Evolutionary conservation across 345 rosid species (phyloP), one percentile per base, ranked within the genome.

Genomic region (Gossypium stocksii): DNA sequence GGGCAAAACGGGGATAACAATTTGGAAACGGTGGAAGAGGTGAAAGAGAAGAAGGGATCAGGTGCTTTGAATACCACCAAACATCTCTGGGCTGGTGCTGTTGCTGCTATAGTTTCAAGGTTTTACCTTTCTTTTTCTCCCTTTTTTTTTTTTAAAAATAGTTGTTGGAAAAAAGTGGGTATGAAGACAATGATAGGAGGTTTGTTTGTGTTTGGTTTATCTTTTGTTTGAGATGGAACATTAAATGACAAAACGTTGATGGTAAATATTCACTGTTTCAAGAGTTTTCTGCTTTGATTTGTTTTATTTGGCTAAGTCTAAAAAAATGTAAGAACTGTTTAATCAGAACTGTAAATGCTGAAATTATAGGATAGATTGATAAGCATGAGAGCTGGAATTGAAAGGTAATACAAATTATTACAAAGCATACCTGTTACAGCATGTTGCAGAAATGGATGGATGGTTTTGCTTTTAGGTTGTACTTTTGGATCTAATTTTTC

Each of bases 21-120:
- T 20, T 74, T 72, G 63, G 82, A 75, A 46, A 80, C 56, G 54
- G 79, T 44, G 54, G 76, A 60, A 66, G 68, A 53, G 78, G 76
- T 78, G 79, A 73, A 48, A 70, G 76, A 71, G 67, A 83, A 48
- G 81, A 66, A n/a, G 76, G 71, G 77, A 68, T 74, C 84, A 1
- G 85, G 84, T 53, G 90, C 97, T 44, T 76, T 90, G 77, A 94
- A 94, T 79, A 88, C 93, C 56, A 73, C 93, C 41, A 90, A 86
- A 75, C 98, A 94, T 85, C 89, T 94, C 2, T 89, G 89, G 90
- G 89, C 97, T 41, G 98, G 98, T 68, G 97, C 92, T 74, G 83
- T 90, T 77, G 85, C 98, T 73, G 97, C 97, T 38, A 90, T 91
- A 88, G 94, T 94, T 77, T 89, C 97, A 46, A 92, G 97, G 97